Percentiles rank a stretch among this genome's conserved stretches.
Evolutionary conservation across 2,329 filamentous ascomycete genomes (phyloP).

Genomic region (Thelonectria olida): DNA sequence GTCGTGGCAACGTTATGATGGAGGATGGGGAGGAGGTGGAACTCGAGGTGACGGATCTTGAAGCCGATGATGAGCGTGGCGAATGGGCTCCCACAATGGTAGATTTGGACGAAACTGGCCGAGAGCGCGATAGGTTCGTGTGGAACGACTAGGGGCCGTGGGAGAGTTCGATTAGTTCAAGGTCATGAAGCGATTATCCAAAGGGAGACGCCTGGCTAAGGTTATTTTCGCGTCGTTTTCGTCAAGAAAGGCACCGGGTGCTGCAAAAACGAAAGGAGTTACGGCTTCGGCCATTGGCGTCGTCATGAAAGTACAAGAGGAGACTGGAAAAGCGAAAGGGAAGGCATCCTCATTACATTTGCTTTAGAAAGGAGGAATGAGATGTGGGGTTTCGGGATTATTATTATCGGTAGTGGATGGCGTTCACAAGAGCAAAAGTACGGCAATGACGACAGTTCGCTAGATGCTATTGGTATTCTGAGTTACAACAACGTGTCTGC

Average conservation of each 20-base stretch:
- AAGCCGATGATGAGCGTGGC: conserved; percentile 63
- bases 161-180: neutral
- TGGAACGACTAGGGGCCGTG: conserved; percentile 49
- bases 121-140: conserved; percentile 60
- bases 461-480: neutral
- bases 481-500: neutral
- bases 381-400: neutral
- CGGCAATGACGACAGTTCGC: neutral
- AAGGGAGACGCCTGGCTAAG: neutral
- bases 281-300: neutral
- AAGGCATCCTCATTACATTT: too few species aligned
- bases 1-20: conserved; percentile 58
- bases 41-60: conserved; percentile 58
- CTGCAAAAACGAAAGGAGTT: neutral
- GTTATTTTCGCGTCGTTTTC: neutral
- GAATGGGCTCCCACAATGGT: conserved; percentile 64
- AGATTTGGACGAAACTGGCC: conserved; percentile 61
- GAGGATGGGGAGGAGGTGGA: conserved; percentile 63
- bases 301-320: neutral
- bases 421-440: neutral
- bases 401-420: neutral
- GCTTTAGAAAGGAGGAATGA: neutral
- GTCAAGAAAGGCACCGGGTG: neutral
- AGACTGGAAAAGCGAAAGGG: neutral
- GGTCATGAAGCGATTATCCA: neutral